Base-by-base conservation (phyloP, 495 filamentous ascomycete genomes). In the Antarctomyces pellizariae region DNA sequence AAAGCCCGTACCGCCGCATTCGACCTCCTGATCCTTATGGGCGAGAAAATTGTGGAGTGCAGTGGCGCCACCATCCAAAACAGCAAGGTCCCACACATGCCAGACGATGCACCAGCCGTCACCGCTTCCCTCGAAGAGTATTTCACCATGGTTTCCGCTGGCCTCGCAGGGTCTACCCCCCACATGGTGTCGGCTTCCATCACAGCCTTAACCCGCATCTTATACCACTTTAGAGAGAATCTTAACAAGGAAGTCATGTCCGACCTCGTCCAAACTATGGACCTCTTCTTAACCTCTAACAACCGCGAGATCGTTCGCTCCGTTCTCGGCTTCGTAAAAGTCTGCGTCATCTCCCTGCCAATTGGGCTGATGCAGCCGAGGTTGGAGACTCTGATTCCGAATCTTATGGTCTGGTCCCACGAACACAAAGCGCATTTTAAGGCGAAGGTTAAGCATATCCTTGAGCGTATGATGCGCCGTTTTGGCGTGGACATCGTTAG, bases 351-450 rank as follows among this genome's bases (percentile, higher is more conserved):
- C 36, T 71, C 73, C 30, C 54, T 95, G 16, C 75, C 80, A 1
- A 67, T 65, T 12, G 63, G 71, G 3, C 46, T 80, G 32, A 67
- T 97, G 54, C 52, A 63, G 15, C 67, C 77, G 9, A 62, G 77
- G 16, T 60, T 97, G 18, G 44, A 50, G 14, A 61, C 67, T 1
- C 55, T 95, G 28, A 62, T 97, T 13, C 76, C 82, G 12, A 89
- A 84, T 46, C 53, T 93, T 6, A 76, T 93, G 69, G 69, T 75
- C 11, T 97, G 86, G 86, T 79, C 74, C 39, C 79, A 91, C 49
- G 86, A 97, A 48, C 89, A 97, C 54, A 93, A 90, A 52, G 80
- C 76, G 9, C 79, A 86, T 41, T 80, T 95, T 46, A 75, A 77
- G 35, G 71, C 78, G 16, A 95, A 93, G 57, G 80, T 97, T 29